Conservation (phyloP, 2,329 filamentous ascomycete species). For the Arthroderma sp. region DNA sequence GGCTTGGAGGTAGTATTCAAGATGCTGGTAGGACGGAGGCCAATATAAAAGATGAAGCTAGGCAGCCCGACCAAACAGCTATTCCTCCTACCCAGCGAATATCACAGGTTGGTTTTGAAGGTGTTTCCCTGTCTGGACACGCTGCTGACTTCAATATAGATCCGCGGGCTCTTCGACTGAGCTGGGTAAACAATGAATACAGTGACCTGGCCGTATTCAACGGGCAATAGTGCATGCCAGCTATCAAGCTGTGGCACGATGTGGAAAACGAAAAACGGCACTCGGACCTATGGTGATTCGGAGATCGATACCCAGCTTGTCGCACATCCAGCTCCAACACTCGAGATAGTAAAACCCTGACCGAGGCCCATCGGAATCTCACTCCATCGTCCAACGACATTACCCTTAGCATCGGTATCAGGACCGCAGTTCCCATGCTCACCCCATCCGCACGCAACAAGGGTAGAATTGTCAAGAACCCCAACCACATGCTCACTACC, state of each 20-base stretch:
- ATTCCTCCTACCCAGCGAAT: constrained; percentile 37
- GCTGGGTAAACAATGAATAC: too few species aligned
- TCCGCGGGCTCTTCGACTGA: constrained; percentile 33
- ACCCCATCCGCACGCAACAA: constrained; percentile 89
- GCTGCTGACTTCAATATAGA: constrained; percentile 14
- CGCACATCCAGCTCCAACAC: constrained; percentile 73
- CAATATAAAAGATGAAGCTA: constrained; percentile 8
- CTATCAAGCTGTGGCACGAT: too few species aligned
- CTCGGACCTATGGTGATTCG: not conserved
- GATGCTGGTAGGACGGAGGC: constrained; percentile 18
- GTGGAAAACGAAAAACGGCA: too few species aligned
- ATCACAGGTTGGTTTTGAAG: constrained; percentile 27
- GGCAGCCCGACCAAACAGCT: constrained; percentile 1
- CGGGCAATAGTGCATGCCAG: too few species aligned
- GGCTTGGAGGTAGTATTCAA: constrained; percentile 18
- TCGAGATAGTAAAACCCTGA: constrained; percentile 40
- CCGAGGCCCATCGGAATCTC: constrained; percentile 48
- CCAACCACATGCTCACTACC: constrained; percentile 87
- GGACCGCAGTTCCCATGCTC: constrained; percentile 94
- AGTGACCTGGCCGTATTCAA: too few species aligned
- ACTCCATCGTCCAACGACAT: constrained; percentile 59
- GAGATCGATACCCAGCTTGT: constrained; percentile 58
- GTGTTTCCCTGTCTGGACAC: not conserved
- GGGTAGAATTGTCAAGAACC: constrained; percentile 49
- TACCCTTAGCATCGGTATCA: constrained; percentile 44